Evolutionary conservation across 345 rosid species (phyloP).

Genomic region (Atalantia buxifolia): DNA sequence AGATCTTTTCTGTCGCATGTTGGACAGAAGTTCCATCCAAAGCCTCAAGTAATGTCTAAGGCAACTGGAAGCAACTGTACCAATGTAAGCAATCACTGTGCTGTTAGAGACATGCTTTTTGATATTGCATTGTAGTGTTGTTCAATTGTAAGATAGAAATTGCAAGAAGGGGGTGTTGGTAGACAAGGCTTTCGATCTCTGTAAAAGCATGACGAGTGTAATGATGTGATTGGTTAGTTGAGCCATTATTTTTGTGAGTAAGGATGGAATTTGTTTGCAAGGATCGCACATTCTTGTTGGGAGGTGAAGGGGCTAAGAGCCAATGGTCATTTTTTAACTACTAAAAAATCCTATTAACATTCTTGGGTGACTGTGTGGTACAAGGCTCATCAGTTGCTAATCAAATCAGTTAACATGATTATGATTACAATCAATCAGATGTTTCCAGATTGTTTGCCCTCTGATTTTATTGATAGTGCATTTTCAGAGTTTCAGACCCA

Average conservation of each 20-base stretch:
- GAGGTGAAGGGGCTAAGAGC: background rate
- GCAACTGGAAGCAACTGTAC: slow-evolving; percentile 52
- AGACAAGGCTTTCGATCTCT: background rate
- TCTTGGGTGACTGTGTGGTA: background rate
- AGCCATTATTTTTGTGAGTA: background rate
- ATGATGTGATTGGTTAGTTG: background rate
- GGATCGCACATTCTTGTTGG: background rate
- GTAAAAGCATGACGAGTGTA: background rate
- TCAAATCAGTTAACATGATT: no score
- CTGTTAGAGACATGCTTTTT: slow-evolving; percentile 40
- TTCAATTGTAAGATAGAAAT: background rate
- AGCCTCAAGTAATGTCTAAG: slow-evolving; percentile 32
- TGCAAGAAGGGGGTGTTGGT: background rate
- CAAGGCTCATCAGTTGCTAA: background rate
- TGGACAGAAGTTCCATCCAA: slow-evolving; percentile 47
- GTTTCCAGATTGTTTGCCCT: background rate
- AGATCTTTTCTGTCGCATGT: slow-evolving; percentile 40
- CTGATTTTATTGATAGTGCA: background rate
- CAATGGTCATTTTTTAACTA: background rate
- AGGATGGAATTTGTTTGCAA: background rate
- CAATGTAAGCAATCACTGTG: slow-evolving; percentile 55
- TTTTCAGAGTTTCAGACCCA: background rate
- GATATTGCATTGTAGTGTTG: slow-evolving; percentile 38
- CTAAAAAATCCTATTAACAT: background rate
- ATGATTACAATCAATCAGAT: background rate